A percentile compares a stretch with the other conserved stretches of the same genome.
Conservation (phyloP, 306 rosid genomes). For the Bauhinia variegata region DNA sequence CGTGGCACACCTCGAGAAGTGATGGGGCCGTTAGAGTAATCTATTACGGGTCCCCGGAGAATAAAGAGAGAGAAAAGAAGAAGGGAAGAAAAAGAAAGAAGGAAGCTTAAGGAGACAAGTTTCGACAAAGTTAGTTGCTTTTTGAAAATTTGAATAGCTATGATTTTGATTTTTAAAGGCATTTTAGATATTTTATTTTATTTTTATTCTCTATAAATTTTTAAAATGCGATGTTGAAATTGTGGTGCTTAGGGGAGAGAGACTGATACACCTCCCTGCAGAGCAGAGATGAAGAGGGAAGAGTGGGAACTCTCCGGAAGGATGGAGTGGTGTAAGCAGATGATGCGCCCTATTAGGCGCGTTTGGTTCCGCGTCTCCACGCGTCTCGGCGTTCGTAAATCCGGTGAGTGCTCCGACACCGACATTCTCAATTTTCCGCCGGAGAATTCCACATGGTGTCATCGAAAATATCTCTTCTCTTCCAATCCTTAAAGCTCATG, state of each 20-base stretch:
- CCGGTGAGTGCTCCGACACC: constrained; percentile 39
- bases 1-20: constrained; percentile 34
- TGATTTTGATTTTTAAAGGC: no score
- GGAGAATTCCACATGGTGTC: no score
- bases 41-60: no score
- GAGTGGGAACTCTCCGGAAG: constrained; percentile 29
- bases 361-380: constrained; percentile 49
- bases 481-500: no score
- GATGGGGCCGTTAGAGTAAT: constrained; percentile 26
- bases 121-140: no score
- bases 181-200: no score
- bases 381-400: constrained; percentile 54
- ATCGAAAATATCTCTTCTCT: no score
- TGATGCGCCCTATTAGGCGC: constrained; percentile 45
- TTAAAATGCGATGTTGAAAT: constrained; percentile 2
- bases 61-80: no score
- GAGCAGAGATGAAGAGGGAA: constrained; percentile 27
- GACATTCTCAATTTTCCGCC: background rate
- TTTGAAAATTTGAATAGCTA: no score
- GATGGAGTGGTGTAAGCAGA: constrained; percentile 59
- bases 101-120: no score
- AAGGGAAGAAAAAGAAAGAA: no score
- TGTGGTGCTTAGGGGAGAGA: constrained; percentile 16
- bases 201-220: no score
- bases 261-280: background rate